Conservation (phyloP, 495 filamentous ascomycete species). For the Hypoxylon lienhwacheense region DNA sequence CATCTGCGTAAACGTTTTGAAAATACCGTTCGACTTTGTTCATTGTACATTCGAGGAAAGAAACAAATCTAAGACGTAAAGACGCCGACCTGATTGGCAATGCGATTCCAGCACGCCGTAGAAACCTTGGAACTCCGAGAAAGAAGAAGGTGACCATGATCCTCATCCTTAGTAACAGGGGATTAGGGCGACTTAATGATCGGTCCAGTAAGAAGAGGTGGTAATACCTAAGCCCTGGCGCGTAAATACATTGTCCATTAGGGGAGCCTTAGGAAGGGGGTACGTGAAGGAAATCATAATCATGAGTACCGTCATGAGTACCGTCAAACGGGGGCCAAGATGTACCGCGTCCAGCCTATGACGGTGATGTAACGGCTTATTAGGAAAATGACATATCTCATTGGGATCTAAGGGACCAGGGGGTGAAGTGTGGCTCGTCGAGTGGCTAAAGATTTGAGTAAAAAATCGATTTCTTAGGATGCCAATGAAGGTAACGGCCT, state of each 20-base stretch:
- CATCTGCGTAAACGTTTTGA: conserved; percentile 4
- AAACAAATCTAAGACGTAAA: conserved; percentile 16
- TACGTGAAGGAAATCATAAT: conserved; percentile 32
- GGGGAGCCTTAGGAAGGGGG: conserved; percentile 4
- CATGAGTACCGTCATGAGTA: conserved; percentile 11
- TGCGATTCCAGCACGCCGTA: conserved; percentile 19
- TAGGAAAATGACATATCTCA: conserved; percentile 33
- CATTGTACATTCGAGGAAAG: conserved; percentile 13
- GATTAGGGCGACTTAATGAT: conserved; percentile 9
- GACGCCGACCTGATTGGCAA: conserved; percentile 20
- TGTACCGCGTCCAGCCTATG: conserved; percentile 29
- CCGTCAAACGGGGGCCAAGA: conserved; percentile 20
- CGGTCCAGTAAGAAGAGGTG: conserved; percentile 10
- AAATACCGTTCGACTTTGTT: conserved; percentile 6
- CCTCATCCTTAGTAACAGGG: conserved; percentile 12
- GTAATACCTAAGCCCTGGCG: background rate
- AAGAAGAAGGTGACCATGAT: conserved; percentile 11
- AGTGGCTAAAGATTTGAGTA: conserved; percentile 27
- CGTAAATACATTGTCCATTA: conserved; percentile 28
- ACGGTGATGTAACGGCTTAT: conserved; percentile 29
- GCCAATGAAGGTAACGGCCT: conserved; percentile 14
- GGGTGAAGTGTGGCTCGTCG: conserved; percentile 33
- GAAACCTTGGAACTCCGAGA: conserved; percentile 27
- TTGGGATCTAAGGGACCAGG: conserved; percentile 35
- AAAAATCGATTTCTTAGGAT: conserved; percentile 4